Base-by-base conservation (phyloP, 2,329 filamentous ascomycete genomes). In the Endothia cerciana region DNA sequence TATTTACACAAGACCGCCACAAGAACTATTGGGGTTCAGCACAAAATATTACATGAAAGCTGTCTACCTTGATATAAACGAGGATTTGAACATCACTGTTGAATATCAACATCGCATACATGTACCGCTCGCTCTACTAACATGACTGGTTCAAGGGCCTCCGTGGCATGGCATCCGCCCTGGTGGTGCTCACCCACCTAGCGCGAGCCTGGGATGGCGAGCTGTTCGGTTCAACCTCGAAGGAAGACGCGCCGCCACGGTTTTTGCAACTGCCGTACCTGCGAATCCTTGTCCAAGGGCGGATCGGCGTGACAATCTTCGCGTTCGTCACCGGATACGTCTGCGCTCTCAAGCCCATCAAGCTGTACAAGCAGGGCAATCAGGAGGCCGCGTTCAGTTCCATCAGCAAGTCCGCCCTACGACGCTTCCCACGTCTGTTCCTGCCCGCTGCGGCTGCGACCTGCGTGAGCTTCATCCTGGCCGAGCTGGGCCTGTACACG, bases 291-390 rank as follows among this genome's bases (percentile, higher is more conserved):
- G 79, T 84, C 60, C 86, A 87, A 71, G 87, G 88, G 28, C 83
- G 89, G 19, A 85, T 87, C 56, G 89, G 88, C 74, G 88, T 90
- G 2, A 84, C 87, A 17, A 86, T 90, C 69, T 90, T 90, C 75
- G 84, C 88, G 71, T 80, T 90, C 57, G 85, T 89, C 47, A 87
- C 87, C 28, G 87, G 87, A 65, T 89, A 88, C 71, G 87, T 89
- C 61, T 89, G 87, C 75, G 83, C 85, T 3, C 79, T 89, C 62
- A 88, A 88, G 71, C 85, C 87, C 19, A 81, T 89, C 66, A 80
- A 82, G 63, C 81, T 85, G 61, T 83, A 79, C 71, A 81, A 84
- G 62, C 77, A 83, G 40, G 86, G 85, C 61, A 81, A 85, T 70
- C 80, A 81, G 64, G 81, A 85, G 51, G 79, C 79, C 1, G 85